Base-by-base conservation (phyloP, 345 rosid genomes). In the Streptanthus diversifolius region DNA sequence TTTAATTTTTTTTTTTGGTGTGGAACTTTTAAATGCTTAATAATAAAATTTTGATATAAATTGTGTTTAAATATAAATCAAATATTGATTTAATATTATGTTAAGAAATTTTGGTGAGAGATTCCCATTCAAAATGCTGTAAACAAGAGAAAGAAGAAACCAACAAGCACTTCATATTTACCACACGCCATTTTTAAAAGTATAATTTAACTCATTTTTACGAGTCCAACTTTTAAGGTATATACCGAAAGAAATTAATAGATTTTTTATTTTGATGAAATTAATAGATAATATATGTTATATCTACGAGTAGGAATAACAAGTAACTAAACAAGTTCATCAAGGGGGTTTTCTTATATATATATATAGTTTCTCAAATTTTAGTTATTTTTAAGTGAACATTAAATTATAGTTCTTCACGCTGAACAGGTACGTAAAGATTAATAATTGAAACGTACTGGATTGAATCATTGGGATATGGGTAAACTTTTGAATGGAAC, bases 91-190 rank as follows among this genome's bases (percentile, higher is more conserved):
- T n/a, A n/a, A n/a, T n/a, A n/a, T n/a, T n/a, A n/a, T n/a, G n/a
- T n/a, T n/a, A n/a, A n/a, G n/a, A n/a, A n/a, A n/a, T n/a, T n/a
- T n/a, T n/a, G n/a, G n/a, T n/a, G n/a, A n/a, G n/a, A n/a, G n/a
- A n/a, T n/a, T n/a, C n/a, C n/a, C n/a, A n/a, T n/a, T n/a, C 25
- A 24, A 24, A 24, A 24, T 3, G 3, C 44, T 72, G n/a, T n/a
- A 76, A 33, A 62, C 43, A 63, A 63, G 54, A 75, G 74, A 68
- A 53, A 52, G 69, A 68, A 75, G 29, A 75, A 52, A 68, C 74
- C 69, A 68, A 32, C 40, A 60, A 61, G 56, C 70, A 68, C 41
- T 51, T 51, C 40, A 36, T 29, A 22, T 56, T 56, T 39, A 67
- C 74, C 40, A 52, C 35, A 19, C 22, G 24, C 43, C 33, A 15